A percentile compares a stretch with the other conserved stretches of the same genome.
Conservation (phyloP, 139 green algal genomes). For the Pseudopediastrum boryanum region DNA sequence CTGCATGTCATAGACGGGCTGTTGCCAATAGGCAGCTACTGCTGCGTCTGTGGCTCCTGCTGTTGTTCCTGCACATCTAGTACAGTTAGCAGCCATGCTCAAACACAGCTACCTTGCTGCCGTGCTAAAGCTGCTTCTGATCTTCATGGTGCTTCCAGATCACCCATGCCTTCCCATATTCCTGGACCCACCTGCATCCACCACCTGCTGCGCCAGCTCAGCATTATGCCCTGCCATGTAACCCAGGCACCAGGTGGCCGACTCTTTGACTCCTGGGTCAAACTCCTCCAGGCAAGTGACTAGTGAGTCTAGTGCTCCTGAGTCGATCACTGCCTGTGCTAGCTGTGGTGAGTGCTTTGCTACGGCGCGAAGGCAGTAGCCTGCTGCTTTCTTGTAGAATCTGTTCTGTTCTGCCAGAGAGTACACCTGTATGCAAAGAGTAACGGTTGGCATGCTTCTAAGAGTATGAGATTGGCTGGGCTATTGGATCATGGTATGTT, state of each 20-base stretch:
- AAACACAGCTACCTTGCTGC: no score
- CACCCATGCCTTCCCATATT: no score
- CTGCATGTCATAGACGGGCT: no score
- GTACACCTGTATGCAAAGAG: slow-evolving; percentile 78
- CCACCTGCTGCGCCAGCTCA: slow-evolving; percentile 78
- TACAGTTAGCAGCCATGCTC: no score
- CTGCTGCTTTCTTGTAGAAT: slow-evolving; percentile 87
- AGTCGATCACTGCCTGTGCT: slow-evolving; percentile 83
- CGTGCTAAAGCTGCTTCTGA: no score
- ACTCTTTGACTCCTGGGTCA: slow-evolving; percentile 87
- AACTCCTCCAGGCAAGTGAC: slow-evolving; percentile 91
- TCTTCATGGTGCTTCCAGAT: no score
- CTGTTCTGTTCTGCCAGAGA: slow-evolving; percentile 82
- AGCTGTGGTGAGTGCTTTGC: slow-evolving; percentile 79
- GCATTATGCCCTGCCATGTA: slow-evolving; percentile 88
- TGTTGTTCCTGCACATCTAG: no score
- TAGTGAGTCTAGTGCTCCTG: slow-evolving; percentile 75
- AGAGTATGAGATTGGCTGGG: no score
- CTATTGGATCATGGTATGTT: no score
- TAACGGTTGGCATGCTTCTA: no score
- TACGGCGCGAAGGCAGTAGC: slow-evolving; percentile 84
- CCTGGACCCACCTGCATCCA: slow-evolving; percentile 40
- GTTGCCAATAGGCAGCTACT: no score
- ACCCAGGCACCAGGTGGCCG: slow-evolving; percentile 80
- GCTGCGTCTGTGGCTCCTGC: no score